phyloP scores from a whole-genome alignment of 768 basidiomycete genomes.

The Xerocomellus intermedius region DNA sequence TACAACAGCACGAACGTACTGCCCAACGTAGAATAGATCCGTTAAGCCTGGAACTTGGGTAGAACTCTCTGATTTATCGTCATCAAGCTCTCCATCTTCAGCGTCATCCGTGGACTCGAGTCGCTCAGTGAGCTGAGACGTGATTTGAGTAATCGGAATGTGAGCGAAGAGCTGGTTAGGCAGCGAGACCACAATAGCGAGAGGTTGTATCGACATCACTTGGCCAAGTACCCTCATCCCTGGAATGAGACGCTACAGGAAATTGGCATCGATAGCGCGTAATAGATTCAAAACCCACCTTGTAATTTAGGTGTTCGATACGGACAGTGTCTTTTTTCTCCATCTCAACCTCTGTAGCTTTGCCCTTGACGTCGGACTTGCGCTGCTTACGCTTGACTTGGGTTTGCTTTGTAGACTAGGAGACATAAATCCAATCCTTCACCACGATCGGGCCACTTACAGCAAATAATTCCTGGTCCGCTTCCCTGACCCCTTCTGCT shows the following conservation, averaged over 20 bases:
- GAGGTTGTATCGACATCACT: slow-evolving; percentile 80
- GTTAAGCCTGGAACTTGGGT: slow-evolving; percentile 61
- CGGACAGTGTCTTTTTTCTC: slow-evolving; percentile 51
- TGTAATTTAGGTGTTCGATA: slow-evolving; percentile 93
- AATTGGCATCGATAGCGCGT: slow-evolving; percentile 7
- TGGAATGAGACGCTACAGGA: slow-evolving; percentile 61
- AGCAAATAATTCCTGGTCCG: slow-evolving; percentile 74
- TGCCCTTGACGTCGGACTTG: slow-evolving; percentile 43
- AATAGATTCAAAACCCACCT: slow-evolving; percentile 44
- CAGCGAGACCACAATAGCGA: slow-evolving; percentile 90
- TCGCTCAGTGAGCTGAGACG: slow-evolving; percentile 67
- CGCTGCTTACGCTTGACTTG: slow-evolving; percentile 44
- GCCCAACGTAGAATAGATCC: slow-evolving; percentile 78
- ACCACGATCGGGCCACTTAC: slow-evolving; percentile 36
- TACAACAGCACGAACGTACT: slow-evolving; percentile 82
- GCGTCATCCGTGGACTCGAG: slow-evolving; percentile 63
- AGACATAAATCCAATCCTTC: slow-evolving; percentile 8
- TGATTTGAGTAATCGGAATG: slow-evolving; percentile 91
- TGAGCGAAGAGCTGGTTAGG: slow-evolving; percentile 94
- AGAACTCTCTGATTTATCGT: slow-evolving; percentile 39
- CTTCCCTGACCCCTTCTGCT: slow-evolving; percentile 83
- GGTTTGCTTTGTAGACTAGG: slow-evolving; percentile 42
- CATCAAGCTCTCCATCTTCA: slow-evolving; percentile 43
- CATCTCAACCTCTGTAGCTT: slow-evolving; percentile 32
- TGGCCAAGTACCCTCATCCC: slow-evolving; percentile 92